A percentile compares a stretch with the other conserved stretches of the same genome.
Conservation (phyloP, 148 eudicot genomes). For the Chenopodium album region DNA sequence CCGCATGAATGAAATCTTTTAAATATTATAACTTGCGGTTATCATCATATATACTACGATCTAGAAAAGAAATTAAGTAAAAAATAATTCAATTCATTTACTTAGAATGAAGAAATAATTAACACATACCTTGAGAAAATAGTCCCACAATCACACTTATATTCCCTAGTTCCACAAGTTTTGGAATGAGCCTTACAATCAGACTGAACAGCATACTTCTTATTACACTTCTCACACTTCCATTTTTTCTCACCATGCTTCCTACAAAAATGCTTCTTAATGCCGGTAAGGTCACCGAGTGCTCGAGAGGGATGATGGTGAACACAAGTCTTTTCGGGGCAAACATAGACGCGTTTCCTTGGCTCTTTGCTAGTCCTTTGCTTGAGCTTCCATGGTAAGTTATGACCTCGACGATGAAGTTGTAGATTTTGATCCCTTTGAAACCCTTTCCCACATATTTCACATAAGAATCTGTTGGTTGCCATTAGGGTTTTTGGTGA, state of each 20-base stretch:
- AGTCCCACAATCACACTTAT: constrained; percentile 92
- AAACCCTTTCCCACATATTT: constrained; percentile 92
- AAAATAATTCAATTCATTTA: background rate
- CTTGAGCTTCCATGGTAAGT: constrained; percentile 97
- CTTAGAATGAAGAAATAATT: background rate
- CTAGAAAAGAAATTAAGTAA: background rate
- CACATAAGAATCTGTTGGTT: constrained; percentile 93
- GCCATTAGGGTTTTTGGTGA: constrained; percentile 95
- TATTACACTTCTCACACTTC: constrained; percentile 94
- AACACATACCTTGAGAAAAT: constrained; percentile 72
- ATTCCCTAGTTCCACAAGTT: constrained; percentile 94
- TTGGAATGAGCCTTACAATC: constrained; percentile 98
- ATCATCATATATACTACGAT: background rate
- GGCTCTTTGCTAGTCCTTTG: constrained; percentile 74
- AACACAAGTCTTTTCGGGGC: constrained; percentile 83
- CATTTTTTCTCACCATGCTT: constrained; percentile 99
- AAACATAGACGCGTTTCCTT: constrained; percentile 78
- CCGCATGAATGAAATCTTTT: too few species aligned
- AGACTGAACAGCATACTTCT: constrained; percentile 88
- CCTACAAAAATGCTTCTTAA: constrained; percentile 87
- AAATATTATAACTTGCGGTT: too few species aligned
- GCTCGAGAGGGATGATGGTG: constrained; percentile 92
- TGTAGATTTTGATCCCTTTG: constrained; percentile 90
- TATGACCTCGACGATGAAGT: constrained; percentile 84
- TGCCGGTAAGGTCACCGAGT: constrained; percentile 84